Evolutionary conservation across 2,329 filamentous ascomycete genomes (phyloP), one percentile per base, ranked within the genome.

Genomic region (Epichloe aotearoae): DNA sequence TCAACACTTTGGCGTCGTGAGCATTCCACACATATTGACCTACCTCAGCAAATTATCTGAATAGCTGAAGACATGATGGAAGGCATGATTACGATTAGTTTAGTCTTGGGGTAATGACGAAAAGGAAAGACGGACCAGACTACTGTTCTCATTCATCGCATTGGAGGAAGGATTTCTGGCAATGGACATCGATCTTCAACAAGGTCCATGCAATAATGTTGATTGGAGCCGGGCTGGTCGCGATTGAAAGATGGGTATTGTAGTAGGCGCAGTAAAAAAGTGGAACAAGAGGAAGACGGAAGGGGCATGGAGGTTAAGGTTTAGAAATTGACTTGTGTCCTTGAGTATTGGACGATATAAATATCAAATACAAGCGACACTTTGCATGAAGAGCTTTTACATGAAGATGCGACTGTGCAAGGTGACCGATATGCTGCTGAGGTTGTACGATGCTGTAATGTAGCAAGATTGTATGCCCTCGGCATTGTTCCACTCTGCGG

Each of bases 41-140:
- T 37, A 23, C 19, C 46, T 54, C 50, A 50, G 57, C 55, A 50
- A 53, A 50, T 50, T 44, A 46, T 55, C 57, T 52, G 57, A 58
- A 55, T 52, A 54, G 52, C 50, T 54, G 47, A 63, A 52, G 57
- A 61, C 53, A 61, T 50, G 50, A 60, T 46, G 53, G 54, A 49
- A 46, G 47, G 52, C 49, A 51, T 52, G 52, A 41, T 30, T 39
- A 48, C 36, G 48, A 41, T 19, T 7, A n/a, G 42, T 36, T 19
- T 7, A 19, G 42, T 36, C 34, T 50, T 33, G 30, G 50, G 37
- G 12, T 34, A 45, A 33, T 46, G 52, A 59, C 47, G 55, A 53
- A 57, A 43, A 42, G 46, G 58, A 57, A 64, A 64, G 61, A 63
- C 51, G 34, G 52, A 48, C 51, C 20, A 38, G 23, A 48, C 6